phyloP scores from a whole-genome alignment of 129 eudicot species.

The Lonicera japonica region DNA sequence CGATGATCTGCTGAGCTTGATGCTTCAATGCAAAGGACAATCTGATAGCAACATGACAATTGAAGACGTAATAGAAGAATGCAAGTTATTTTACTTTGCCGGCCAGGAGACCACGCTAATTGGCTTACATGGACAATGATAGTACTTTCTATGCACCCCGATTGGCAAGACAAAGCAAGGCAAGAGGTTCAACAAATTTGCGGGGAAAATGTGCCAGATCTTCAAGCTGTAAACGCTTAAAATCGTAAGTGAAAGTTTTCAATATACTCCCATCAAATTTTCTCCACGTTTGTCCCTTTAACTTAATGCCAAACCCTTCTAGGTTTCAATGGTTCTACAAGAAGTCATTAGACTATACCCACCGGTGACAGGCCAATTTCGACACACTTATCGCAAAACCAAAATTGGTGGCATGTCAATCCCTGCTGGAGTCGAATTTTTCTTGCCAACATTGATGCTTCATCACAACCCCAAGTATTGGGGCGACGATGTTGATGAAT shows the following conservation, averaged over 20 bases:
- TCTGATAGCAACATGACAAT: slow-evolving; percentile 12
- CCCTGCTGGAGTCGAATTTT: slow-evolving; percentile 13
- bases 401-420: slow-evolving; percentile 15
- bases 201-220: slow-evolving; percentile 26
- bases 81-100: too few species aligned
- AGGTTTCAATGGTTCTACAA: slow-evolving; percentile 33
- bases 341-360: slow-evolving; percentile 45
- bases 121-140: slow-evolving; percentile 43
- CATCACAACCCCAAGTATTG: slow-evolving; percentile 34
- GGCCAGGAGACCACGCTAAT: slow-evolving; percentile 26
- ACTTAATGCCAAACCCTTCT: not conserved
- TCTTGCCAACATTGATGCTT: slow-evolving; percentile 12
- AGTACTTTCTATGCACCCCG: slow-evolving; percentile 21
- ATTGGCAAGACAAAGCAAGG: slow-evolving; percentile 45
- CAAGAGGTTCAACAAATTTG: slow-evolving; percentile 24
- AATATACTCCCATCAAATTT: too few species aligned
- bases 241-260: slow-evolving; percentile 19
- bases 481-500: slow-evolving; percentile 36
- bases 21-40: slow-evolving; percentile 20
- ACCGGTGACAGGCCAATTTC: slow-evolving; percentile 2
- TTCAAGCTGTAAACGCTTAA: slow-evolving; percentile 24
- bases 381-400: slow-evolving; percentile 8
- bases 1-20: slow-evolving; percentile 32
- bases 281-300: too few species aligned
- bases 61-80: too few species aligned